Conservation (phyloP, 768 basidiomycete genomes). For the Panaeolus cyanescens region DNA sequence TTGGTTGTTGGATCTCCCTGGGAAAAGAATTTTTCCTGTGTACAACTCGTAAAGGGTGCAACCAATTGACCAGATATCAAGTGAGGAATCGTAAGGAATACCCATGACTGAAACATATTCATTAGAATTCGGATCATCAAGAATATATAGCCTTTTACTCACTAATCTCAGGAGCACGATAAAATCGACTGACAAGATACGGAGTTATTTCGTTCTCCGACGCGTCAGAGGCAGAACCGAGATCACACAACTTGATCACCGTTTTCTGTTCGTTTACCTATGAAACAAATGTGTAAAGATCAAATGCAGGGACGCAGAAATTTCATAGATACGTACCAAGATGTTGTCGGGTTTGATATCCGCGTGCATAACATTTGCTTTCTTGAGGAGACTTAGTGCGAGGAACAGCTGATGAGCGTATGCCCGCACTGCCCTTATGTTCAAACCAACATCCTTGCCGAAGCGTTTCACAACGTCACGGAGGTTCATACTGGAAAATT, state of each 20-base stretch:
- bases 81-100: conserved; percentile 88
- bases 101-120: conserved; percentile 72
- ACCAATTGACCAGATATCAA: conserved; percentile 97
- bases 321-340: conserved; percentile 55
- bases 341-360: conserved; percentile 99
- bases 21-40: conserved; percentile 96
- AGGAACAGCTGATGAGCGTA: conserved; percentile 97
- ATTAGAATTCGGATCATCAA: conserved; percentile 7
- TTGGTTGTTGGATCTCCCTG: conserved; percentile 95
- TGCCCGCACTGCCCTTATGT: conserved; percentile 96
- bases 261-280: conserved; percentile 97
- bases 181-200: conserved; percentile 96
- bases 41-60: conserved; percentile 97
- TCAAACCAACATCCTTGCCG: conserved; percentile 96
- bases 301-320: not conserved
- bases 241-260: conserved; percentile 89
- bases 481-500: conserved; percentile 82
- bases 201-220: conserved; percentile 97
- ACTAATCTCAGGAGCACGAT: conserved; percentile 99
- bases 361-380: conserved; percentile 94
- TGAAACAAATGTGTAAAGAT: not conserved
- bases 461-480: conserved; percentile 98
- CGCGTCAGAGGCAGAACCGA: conserved; percentile 95
- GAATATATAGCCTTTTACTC: conserved; percentile 26
- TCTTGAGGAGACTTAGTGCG: conserved; percentile 79